Evolutionary conservation across 1,139 yeast genomes (phyloP).

Genomic region (Saccharomycopsis crataegensis): DNA sequence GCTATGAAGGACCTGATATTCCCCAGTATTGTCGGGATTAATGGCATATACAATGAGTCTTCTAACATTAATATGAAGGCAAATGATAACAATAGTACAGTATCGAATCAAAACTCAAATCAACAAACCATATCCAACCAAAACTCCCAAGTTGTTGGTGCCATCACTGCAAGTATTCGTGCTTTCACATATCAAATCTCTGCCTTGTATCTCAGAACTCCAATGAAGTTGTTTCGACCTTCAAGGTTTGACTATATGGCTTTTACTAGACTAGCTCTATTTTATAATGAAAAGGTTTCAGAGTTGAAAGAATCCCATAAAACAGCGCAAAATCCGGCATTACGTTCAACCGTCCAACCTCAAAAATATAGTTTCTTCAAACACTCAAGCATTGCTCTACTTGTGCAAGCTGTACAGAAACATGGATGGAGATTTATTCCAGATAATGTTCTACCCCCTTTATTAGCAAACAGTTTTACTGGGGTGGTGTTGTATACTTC

Average conservation of each 20-base stretch:
- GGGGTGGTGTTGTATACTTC: slow-evolving; percentile 82
- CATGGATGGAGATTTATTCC: slow-evolving; percentile 90
- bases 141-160: slow-evolving; percentile 39
- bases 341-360: not conserved
- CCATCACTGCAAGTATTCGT: slow-evolving; percentile 75
- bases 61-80: too few relatives aligned
- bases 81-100: too few relatives aligned
- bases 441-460: slow-evolving; percentile 76
- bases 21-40: too few relatives aligned
- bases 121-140: slow-evolving; percentile 11
- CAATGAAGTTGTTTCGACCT: slow-evolving; percentile 82
- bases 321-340: slow-evolving; percentile 13
- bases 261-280: slow-evolving; percentile 45
- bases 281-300: slow-evolving; percentile 34
- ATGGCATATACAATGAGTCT: too few relatives aligned
- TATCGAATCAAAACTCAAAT: too few relatives aligned
- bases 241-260: slow-evolving; percentile 82
- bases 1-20: too few relatives aligned
- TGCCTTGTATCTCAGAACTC: slow-evolving; percentile 70
- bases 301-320: slow-evolving; percentile 12
- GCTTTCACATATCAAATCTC: slow-evolving; percentile 78
- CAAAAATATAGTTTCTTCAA: slow-evolving; percentile 18
- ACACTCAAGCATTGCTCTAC: slow-evolving; percentile 64
- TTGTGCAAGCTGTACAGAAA: slow-evolving; percentile 59
- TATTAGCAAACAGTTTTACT: slow-evolving; percentile 78